These are phyloP conservation scores for Colletotrichum spaethianum DNA, from an alignment of 2,329 filamentous ascomycete genomes.

Conservation along the genomic window DNA sequence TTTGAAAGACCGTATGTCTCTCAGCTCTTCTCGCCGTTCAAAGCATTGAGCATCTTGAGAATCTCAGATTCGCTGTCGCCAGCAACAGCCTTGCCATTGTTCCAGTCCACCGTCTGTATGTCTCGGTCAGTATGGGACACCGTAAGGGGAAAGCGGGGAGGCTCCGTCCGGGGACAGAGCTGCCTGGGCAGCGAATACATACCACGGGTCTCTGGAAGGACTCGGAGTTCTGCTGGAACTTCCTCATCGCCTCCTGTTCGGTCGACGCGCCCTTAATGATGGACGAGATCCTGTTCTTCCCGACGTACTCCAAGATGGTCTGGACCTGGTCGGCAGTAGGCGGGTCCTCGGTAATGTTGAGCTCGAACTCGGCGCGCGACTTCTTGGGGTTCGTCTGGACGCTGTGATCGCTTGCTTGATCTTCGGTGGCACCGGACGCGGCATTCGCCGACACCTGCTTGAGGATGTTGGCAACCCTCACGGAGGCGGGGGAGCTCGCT, in stretches of 20 bases:
- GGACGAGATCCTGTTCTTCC: conserved; percentile 68
- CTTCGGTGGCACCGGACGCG: conserved; percentile 76
- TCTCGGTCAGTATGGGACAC: conserved; percentile 12
- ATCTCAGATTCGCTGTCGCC: conserved; percentile 92
- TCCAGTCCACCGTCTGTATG: conserved; percentile 86
- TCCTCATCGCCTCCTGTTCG: conserved; percentile 83
- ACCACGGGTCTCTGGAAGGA: conserved; percentile 85
- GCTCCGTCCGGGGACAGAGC: not conserved
- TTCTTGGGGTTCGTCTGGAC: conserved; percentile 66
- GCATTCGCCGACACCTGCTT: conserved; percentile 84
- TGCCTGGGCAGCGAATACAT: conserved; percentile 53
- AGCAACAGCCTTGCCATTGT: conserved; percentile 84
- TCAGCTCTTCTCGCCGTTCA: conserved; percentile 52
- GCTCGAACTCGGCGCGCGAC: conserved; percentile 81
- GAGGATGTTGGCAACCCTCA: conserved; percentile 80
- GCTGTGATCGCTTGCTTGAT: conserved; percentile 79
- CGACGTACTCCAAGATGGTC: conserved; percentile 88
- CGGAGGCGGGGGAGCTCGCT: conserved; percentile 79
- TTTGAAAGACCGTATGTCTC: not conserved
- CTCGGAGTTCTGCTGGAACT: conserved; percentile 78
- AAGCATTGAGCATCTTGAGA: conserved; percentile 79
- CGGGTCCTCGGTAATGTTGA: conserved; percentile 84
- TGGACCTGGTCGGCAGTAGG: conserved; percentile 88
- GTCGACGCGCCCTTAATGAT: conserved; percentile 82
- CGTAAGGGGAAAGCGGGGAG: not conserved